Conservation (phyloP, 1,284 basidiomycete species). For the Bondarzewia mesenterica region DNA sequence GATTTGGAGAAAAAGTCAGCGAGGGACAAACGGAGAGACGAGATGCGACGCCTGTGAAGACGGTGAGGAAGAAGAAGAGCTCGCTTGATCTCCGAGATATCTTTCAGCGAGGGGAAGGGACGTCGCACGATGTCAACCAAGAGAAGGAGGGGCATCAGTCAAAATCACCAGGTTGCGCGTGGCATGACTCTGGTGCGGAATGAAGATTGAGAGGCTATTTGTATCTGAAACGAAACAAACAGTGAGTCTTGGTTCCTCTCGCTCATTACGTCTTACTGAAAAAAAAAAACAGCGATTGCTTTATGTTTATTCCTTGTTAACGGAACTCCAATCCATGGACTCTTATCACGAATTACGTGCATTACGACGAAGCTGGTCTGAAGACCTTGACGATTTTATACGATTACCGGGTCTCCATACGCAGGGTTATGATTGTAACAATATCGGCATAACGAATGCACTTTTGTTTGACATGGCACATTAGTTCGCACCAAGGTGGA, state of each 20-base stretch:
- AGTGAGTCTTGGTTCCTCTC: neutral
- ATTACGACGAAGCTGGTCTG: too few species aligned
- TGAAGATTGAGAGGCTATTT: neutral
- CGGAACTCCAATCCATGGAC: neutral
- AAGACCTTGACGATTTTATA: neutral
- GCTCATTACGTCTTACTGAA: too few species aligned
- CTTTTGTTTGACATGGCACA: neutral
- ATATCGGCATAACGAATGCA: neutral
- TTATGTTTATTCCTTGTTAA: neutral
- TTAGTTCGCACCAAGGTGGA: neutral
- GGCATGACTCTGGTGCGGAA: neutral
- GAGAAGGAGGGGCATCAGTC: neutral
- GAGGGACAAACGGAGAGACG: neutral
- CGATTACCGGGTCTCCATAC: neutral
- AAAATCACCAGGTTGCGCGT: neutral
- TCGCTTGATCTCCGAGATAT: conserved; percentile 31
- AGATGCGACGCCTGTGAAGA: conserved; percentile 3
- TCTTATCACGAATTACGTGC: neutral
- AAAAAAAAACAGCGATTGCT: neutral
- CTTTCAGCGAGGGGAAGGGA: neutral
- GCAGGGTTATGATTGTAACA: neutral
- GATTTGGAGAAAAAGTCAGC: neutral
- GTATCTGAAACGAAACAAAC: neutral
- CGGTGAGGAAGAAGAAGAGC: conserved; percentile 35
- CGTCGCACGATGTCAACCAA: neutral